phyloP scores from a whole-genome alignment of 2,329 filamentous ascomycete genomes.

The Fusarium musae region DNA sequence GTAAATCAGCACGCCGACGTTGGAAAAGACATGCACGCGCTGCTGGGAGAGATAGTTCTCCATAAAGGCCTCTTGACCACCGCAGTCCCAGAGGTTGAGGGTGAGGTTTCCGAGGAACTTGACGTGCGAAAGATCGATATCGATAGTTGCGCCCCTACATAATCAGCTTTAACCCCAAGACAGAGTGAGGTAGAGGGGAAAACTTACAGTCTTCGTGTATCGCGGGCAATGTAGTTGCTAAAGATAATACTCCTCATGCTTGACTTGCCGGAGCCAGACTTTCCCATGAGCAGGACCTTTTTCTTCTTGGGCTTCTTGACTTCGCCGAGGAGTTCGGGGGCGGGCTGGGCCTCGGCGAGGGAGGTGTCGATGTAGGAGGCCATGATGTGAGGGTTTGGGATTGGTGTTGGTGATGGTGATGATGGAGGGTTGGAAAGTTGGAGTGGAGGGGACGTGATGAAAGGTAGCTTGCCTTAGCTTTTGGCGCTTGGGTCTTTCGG shows the following conservation, averaged over 20 bases:
- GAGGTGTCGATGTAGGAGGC: constrained; percentile 49
- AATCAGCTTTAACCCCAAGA: neutral
- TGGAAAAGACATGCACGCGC: constrained; percentile 94
- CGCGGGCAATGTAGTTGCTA: constrained; percentile 97
- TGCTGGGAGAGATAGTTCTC: constrained; percentile 98
- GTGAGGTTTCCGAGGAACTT: constrained; percentile 98
- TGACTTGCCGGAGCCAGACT: constrained; percentile 96
- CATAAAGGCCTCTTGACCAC: constrained; percentile 98
- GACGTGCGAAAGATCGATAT: constrained; percentile 97
- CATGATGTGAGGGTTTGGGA: constrained; percentile 36
- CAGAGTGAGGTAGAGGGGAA: fast-evolving
- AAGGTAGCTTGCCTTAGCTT: constrained; percentile 21
- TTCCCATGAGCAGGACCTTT: constrained; percentile 91
- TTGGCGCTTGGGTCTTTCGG: constrained; percentile 25
- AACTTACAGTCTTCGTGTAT: constrained; percentile 81
- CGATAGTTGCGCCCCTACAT: constrained; percentile 86
- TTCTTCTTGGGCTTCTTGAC: constrained; percentile 82
- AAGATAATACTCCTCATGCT: constrained; percentile 99
- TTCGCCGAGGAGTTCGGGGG: constrained; percentile 57
- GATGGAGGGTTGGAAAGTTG: constrained; percentile 3
- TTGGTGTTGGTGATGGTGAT: neutral
- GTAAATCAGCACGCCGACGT: constrained; percentile 97
- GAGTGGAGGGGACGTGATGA: constrained; percentile 18
- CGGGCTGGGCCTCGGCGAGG: constrained; percentile 43
- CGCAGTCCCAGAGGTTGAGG: constrained; percentile 98